Percentiles rank a stretch among this genome's conserved stretches.
Evolutionary conservation across 495 filamentous ascomycete genomes (phyloP).

Genomic region (Tetracladium setigerum): DNA sequence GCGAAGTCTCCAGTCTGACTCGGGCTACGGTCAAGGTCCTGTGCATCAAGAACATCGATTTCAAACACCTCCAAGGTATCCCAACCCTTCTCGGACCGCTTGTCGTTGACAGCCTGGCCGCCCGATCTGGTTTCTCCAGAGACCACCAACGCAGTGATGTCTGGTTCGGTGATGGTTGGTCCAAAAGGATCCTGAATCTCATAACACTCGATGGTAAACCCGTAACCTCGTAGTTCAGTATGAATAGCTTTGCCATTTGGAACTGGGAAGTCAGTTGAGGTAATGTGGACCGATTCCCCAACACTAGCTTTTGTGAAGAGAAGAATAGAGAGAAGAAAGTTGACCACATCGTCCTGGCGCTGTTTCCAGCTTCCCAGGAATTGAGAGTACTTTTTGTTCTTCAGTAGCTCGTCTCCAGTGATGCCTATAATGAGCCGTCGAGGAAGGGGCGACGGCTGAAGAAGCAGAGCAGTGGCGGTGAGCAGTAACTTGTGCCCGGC

Average conservation of each 20-base stretch:
- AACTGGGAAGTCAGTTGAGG: constrained; percentile 6
- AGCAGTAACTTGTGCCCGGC: constrained; percentile 92
- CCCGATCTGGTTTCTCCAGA: constrained; percentile 85
- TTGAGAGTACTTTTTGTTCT: constrained; percentile 81
- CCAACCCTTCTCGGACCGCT: constrained; percentile 74
- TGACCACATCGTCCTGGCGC: constrained; percentile 55
- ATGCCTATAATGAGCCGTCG: constrained; percentile 72
- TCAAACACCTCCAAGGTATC: constrained; percentile 69
- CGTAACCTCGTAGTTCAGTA: constrained; percentile 33
- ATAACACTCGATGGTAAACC: constrained; percentile 58
- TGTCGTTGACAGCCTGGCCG: constrained; percentile 75
- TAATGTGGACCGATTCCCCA: constrained; percentile 29
- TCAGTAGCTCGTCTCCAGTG: constrained; percentile 75
- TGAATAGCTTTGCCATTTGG: constrained; percentile 21
- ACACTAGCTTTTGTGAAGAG: constrained; percentile 30
- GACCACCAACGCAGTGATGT: constrained; percentile 73
- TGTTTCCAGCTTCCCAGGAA: constrained; percentile 70
- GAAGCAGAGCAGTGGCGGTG: constrained; percentile 69
- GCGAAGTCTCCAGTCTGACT: constrained; percentile 52
- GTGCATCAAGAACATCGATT: constrained; percentile 79
- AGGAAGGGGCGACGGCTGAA: constrained; percentile 35
- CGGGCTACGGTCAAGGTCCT: constrained; percentile 42
- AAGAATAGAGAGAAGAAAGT: constrained; percentile 67
- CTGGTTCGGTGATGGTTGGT: constrained; percentile 78
- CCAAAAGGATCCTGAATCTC: constrained; percentile 86